Evolutionary conservation across 768 basidiomycete species (phyloP), one percentile per base, ranked within the genome.

Genomic region (Naematelia aurantialba): DNA sequence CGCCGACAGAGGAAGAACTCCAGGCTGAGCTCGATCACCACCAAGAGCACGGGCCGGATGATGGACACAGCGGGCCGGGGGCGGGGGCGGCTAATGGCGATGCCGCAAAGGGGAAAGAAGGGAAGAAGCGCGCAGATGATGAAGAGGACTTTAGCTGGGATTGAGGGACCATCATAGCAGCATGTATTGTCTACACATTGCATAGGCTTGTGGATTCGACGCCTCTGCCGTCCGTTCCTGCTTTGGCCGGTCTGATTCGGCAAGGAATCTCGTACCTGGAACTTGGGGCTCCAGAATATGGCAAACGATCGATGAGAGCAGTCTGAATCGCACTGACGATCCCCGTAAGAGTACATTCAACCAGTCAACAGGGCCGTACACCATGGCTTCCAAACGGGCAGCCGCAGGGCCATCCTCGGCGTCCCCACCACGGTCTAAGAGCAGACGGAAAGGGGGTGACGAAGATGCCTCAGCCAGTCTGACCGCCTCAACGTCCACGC

Each of bases 1-100:
- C 70, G 5, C 66, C 64, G 5, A 64, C 69, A 3, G 58, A 53
- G 25, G 61, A 55, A 19, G 69, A 71, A 49, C 55, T 63, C 8
- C 25, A 55, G 17, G 63, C 63, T 17, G 69, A 71, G 55, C 26
- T 64, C 27, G 66, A 65, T 8, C 8, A 8, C 34, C 8, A 39
- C 8, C 8, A 8, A 39, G 34, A 39, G 34, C 34, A 17, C 34
- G 34, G n/a, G n/a, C n/a, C n/a, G n/a, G n/a, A 39, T 8, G 34
- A 39, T 39, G 8, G 8, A 19, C 25, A 62, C 17, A 45, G 56
- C 5, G 59, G 55, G 31, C 45, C 49, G 12, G 60, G 56, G 14
- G 31, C 50, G 24, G 66, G 52, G 3, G 59, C 66, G 21, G 26
- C 29, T 2, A 46, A 62, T 45, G 60, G 60, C 4, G 45, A 60